Evolutionary conservation across 345 rosid genomes (phyloP).

Genomic region (Jatropha curcas): DNA sequence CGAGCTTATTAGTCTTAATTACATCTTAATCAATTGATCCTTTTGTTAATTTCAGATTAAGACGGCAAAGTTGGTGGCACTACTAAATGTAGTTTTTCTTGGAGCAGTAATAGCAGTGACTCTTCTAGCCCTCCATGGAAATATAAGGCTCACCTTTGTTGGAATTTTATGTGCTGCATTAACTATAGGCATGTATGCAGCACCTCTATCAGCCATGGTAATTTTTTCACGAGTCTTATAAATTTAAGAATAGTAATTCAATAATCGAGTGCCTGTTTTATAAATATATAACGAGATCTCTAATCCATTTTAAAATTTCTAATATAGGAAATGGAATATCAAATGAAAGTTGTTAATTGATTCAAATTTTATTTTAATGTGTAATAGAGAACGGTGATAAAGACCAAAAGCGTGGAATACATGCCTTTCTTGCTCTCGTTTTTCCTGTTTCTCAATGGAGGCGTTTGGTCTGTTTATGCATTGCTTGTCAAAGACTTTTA

Average conservation of each 20-base stretch:
- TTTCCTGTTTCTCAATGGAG: slow-evolving; percentile 25
- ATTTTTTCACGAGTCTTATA: too few relatives aligned
- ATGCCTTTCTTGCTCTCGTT: slow-evolving; percentile 31
- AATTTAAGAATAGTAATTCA: too few relatives aligned
- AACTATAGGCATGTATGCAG: slow-evolving; percentile 58
- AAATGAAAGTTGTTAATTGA: too few relatives aligned
- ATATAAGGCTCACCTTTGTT: slow-evolving; percentile 36
- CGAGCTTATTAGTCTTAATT: too few relatives aligned
- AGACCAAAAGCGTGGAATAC: slow-evolving; percentile 30
- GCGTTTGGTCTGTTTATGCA: slow-evolving; percentile 29
- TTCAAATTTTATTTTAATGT: too few relatives aligned
- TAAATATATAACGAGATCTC: too few relatives aligned
- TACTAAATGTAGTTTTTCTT: slow-evolving; percentile 51
- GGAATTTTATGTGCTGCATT: slow-evolving; percentile 52
- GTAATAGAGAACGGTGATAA: slow-evolving; percentile 22
- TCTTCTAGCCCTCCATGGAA: slow-evolving; percentile 44
- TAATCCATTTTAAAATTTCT: too few relatives aligned
- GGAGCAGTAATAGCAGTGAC: slow-evolving; percentile 45
- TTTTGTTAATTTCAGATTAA: slow-evolving; percentile 35
- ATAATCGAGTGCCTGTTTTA: too few relatives aligned
- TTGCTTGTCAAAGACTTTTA: slow-evolving; percentile 22
- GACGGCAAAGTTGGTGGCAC: slow-evolving; percentile 39
- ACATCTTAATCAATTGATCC: too few relatives aligned
- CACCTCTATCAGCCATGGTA: slow-evolving; percentile 58
- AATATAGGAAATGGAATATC: too few relatives aligned